Conservation (phyloP, 345 rosid species). For the Camelina sativa region DNA sequence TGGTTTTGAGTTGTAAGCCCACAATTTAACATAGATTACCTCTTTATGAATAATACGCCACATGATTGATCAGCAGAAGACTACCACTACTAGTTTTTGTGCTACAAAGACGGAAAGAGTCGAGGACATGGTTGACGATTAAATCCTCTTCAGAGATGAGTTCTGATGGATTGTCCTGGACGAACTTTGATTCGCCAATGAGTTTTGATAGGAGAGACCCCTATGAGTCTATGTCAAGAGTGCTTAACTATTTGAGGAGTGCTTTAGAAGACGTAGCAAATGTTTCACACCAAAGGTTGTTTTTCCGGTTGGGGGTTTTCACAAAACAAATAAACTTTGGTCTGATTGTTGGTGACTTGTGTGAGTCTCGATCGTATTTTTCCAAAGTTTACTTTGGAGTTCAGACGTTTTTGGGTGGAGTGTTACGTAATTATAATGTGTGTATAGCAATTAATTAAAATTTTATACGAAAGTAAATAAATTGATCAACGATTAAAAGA, state of each 20-base stretch:
- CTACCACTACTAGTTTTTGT: constrained; percentile 77
- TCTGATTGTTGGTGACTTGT: neutral
- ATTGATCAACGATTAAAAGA: neutral
- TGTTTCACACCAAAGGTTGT: neutral
- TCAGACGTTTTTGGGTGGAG: neutral
- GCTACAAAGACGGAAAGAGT: constrained; percentile 78
- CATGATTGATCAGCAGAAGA: constrained; percentile 75
- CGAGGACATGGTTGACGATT: constrained; percentile 74
- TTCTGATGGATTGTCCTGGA: constrained; percentile 97
- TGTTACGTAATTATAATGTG: neutral
- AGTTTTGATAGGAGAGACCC: constrained; percentile 70
- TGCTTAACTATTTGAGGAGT: constrained; percentile 53
- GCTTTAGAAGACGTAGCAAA: constrained; percentile 33
- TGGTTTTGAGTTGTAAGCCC: too few species aligned
- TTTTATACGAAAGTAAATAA: neutral
- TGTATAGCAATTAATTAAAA: neutral
- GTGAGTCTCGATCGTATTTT: neutral
- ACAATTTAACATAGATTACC: constrained; percentile 57
- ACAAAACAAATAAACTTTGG: neutral
- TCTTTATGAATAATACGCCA: constrained; percentile 68
- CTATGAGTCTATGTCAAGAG: constrained; percentile 63
- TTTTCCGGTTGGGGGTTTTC: neutral
- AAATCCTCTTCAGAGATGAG: constrained; percentile 87
- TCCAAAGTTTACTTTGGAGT: neutral
- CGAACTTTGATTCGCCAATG: constrained; percentile 75